phyloP scores from a whole-genome alignment of 164 flowering plant species.

The Stephania cephalantha region DNA sequence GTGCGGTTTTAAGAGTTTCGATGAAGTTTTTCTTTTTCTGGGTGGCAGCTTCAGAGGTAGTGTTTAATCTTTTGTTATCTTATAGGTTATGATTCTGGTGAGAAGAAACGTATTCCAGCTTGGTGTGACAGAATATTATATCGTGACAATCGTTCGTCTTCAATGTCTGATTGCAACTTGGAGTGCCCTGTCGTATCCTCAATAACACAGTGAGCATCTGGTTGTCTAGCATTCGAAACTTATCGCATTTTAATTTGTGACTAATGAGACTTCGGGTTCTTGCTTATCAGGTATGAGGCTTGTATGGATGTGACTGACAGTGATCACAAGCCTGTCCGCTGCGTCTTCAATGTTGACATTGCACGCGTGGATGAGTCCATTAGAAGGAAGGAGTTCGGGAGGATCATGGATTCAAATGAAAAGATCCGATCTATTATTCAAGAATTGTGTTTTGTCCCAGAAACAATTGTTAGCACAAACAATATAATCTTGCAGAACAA shows the following conservation, averaged over 20 bases:
- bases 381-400: constrained; percentile 68
- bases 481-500: constrained; percentile 67
- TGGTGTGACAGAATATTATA: constrained; percentile 95
- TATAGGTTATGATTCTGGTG: constrained; percentile 96
- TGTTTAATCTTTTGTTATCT: constrained; percentile 6
- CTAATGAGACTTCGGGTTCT: not conserved
- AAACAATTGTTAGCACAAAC: constrained; percentile 62
- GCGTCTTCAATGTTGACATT: constrained; percentile 57
- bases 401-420: constrained; percentile 50
- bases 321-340: constrained; percentile 96
- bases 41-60: not conserved
- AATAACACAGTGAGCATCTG: constrained; percentile 8
- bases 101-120: constrained; percentile 98
- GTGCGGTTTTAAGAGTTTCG: not conserved
- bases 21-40: not conserved
- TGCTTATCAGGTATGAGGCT: constrained; percentile 69
- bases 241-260: not conserved
- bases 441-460: constrained; percentile 57
- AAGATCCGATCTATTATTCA: constrained; percentile 40
- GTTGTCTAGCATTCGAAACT: not conserved
- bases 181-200: constrained; percentile 78
- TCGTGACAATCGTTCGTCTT: constrained; percentile 63
- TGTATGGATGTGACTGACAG: constrained; percentile 97
- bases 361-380: constrained; percentile 73
- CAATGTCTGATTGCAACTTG: constrained; percentile 58